These are phyloP conservation scores for Pestalotiopsis fici DNA, from an alignment of 2,329 filamentous ascomycete species.

Conservation along the genomic window DNA sequence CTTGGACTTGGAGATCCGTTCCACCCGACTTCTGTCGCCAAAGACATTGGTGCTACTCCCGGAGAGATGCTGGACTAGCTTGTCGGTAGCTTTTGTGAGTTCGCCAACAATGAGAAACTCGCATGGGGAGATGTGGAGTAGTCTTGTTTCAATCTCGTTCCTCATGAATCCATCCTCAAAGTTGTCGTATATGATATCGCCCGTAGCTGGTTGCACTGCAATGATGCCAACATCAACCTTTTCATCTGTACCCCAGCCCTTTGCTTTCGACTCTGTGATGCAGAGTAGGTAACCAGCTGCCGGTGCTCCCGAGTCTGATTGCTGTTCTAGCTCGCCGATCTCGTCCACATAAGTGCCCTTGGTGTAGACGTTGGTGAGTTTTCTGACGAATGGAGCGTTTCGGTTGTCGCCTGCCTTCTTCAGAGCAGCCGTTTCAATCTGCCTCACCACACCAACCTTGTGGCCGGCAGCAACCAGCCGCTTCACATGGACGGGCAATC, in stretches of 20 bases:
- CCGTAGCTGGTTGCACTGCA: slow-evolving; percentile 92
- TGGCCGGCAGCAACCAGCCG: slow-evolving; percentile 88
- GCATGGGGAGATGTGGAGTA: slow-evolving; percentile 93
- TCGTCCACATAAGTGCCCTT: slow-evolving; percentile 98
- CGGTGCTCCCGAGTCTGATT: slow-evolving; percentile 48
- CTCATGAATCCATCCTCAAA: slow-evolving; percentile 99
- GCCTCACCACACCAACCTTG: slow-evolving; percentile 93
- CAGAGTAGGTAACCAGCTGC: slow-evolving; percentile 89
- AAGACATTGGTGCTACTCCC: slow-evolving; percentile 90
- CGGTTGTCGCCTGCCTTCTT: slow-evolving; percentile 95
- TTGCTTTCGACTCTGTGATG: slow-evolving; percentile 81
- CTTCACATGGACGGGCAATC: slow-evolving; percentile 91
- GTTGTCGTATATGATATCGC: slow-evolving; percentile 92
- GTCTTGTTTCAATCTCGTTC: slow-evolving; percentile 90
- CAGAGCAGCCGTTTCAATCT: slow-evolving; percentile 91
- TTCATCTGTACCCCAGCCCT: slow-evolving; percentile 82
- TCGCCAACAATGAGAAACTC: slow-evolving; percentile 93
- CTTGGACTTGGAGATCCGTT: slow-evolving; percentile 73
- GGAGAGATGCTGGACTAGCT: slow-evolving; percentile 86
- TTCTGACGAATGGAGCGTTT: slow-evolving; percentile 87
- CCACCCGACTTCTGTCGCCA: slow-evolving; percentile 85
- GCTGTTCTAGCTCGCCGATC: slow-evolving; percentile 72
- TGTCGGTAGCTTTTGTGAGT: slow-evolving; percentile 87
- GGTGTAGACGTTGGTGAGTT: slow-evolving; percentile 95
- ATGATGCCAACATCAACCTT: slow-evolving; percentile 90